Evolutionary conservation across 2,329 filamentous ascomycete species (phyloP), one percentile per base, ranked within the genome.

Genomic region (Teratosphaeria epicoccoides): DNA sequence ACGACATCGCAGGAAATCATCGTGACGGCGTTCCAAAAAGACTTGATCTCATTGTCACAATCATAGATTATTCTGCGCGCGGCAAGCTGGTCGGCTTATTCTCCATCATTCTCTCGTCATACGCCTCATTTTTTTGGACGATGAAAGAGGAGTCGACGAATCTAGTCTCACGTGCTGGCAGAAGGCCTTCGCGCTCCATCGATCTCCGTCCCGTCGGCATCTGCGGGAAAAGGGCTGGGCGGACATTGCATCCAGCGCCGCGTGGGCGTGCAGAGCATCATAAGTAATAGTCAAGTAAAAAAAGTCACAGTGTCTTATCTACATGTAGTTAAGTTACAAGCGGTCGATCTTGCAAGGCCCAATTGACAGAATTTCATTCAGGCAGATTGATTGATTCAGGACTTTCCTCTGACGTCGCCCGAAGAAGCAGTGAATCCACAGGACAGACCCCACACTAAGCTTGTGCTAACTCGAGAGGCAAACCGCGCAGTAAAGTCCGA

Each of bases 221-320:
- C 14, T 37, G 10, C 29, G 14, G 17, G 46, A 20, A 7, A 10
- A 29, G 23, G 7, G 9, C 11, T 43, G 33, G 48, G 20, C 17
- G 48, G 22, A 17, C 37, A 43, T 50, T 45, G 40, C 33, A 50
- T 24, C 26, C 33, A 40, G n/a, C 33, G 33, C n/a, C n/a, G 33
- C 33, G n/a, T 37, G 7, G 17, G 33, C 20, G 14, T 40, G n/a
- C n/a, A n/a, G n/a, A n/a, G 40, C 20, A 10, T 12, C 48, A 17
- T 5, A 20, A n/a, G n/a, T n/a, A n/a, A n/a, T n/a, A n/a, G n/a
- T n/a, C n/a, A n/a, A n/a, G n/a, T n/a, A n/a, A n/a, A n/a, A n/a
- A n/a, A n/a, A n/a, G n/a, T n/a, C n/a, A n/a, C n/a, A n/a, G n/a
- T n/a, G n/a, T n/a, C n/a, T n/a, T n/a, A n/a, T n/a, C 44, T 25